Evolutionary conservation across 2,329 filamentous ascomycete species (phyloP).

Genomic region (Sarocladiaceae sp.): DNA sequence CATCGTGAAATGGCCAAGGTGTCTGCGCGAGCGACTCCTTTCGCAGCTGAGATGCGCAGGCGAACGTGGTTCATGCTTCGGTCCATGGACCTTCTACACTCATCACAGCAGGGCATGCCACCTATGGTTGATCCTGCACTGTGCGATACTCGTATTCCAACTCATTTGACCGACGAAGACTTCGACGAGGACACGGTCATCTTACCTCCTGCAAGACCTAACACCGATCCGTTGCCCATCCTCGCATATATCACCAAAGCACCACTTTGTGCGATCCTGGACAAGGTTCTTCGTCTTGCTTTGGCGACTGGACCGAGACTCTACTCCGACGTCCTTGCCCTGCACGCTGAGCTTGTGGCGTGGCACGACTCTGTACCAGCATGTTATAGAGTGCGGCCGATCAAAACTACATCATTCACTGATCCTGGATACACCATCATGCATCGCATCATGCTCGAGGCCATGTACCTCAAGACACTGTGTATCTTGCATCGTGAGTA

Average conservation of each 20-base stretch:
- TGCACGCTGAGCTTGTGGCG: constrained; percentile 35
- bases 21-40: constrained; percentile 35
- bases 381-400: constrained; percentile 35
- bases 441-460: constrained; percentile 43
- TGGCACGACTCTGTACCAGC: constrained; percentile 32
- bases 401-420: constrained; percentile 37
- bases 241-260: constrained; percentile 40
- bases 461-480: constrained; percentile 43
- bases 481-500: constrained; percentile 48
- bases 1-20: constrained; percentile 43
- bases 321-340: constrained; percentile 28
- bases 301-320: constrained; percentile 31
- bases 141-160: constrained; percentile 40
- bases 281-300: constrained; percentile 38
- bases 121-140: constrained; percentile 43
- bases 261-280: constrained; percentile 37
- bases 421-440: constrained; percentile 42
- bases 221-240: constrained; percentile 38
- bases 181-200: constrained; percentile 42
- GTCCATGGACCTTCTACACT: constrained; percentile 43
- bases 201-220: constrained; percentile 37
- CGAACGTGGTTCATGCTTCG: constrained; percentile 44
- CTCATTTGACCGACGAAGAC: constrained; percentile 45
- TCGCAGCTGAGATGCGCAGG: constrained; percentile 48
- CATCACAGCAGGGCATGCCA: constrained; percentile 50